A percentile compares a stretch with the other conserved stretches of the same genome.
These are phyloP conservation scores for Jacaranda copaia DNA, from an alignment of 257 asterid genomes.

Conservation along the genomic window DNA sequence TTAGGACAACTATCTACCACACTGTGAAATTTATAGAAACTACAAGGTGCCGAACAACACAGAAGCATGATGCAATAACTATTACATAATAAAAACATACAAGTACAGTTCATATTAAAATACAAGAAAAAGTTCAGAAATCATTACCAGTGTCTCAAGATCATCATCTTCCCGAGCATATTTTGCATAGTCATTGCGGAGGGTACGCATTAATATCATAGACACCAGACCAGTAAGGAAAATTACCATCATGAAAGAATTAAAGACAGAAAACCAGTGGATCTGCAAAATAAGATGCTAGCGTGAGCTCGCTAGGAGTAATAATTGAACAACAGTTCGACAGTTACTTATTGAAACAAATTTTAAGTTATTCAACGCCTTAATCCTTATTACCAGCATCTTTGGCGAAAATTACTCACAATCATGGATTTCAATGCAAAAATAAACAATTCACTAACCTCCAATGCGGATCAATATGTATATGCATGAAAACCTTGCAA, in stretches of 20 bases:
- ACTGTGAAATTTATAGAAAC: neutral
- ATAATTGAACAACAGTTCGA: constrained; percentile 9
- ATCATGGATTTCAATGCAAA: constrained; percentile 16
- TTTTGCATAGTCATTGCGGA: constrained; percentile 96
- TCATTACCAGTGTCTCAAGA: constrained; percentile 87
- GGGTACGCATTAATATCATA: constrained; percentile 96
- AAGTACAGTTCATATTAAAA: neutral
- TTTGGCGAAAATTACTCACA: neutral
- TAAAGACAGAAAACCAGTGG: constrained; percentile 97
- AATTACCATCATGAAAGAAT: constrained; percentile 99
- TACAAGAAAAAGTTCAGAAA: constrained; percentile 9
- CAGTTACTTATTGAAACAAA: neutral
- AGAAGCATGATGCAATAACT: constrained; percentile 2
- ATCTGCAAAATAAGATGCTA: constrained; percentile 62
- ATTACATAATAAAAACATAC: constrained; percentile 10
- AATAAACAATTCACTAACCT: constrained; percentile 2
- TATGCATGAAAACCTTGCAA: constrained; percentile 13
- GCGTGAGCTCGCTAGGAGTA: constrained; percentile 33
- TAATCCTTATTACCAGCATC: constrained; percentile 23
- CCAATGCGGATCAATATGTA: neutral
- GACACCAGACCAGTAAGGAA: constrained; percentile 97
- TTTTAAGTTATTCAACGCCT: neutral
- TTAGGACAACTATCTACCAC: neutral
- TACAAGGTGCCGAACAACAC: neutral
- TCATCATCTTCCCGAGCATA: constrained; percentile 99